phyloP scores from a whole-genome alignment of 768 basidiomycete species.

The Boletus sensibilis region DNA sequence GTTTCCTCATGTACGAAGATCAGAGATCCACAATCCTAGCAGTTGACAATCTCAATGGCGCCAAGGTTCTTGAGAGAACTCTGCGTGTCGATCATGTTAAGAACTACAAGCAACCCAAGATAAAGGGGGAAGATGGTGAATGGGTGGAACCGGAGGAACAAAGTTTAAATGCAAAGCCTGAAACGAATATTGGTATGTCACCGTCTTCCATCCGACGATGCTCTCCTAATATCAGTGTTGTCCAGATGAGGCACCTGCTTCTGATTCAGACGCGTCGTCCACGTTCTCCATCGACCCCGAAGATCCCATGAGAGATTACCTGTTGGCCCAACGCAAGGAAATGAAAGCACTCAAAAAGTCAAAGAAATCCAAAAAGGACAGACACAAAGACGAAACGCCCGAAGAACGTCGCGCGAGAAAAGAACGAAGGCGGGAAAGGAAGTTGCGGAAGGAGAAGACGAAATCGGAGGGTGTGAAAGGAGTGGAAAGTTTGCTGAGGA shows the following conservation, averaged over 20 bases:
- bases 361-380: constrained; percentile 56
- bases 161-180: constrained; percentile 83
- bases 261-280: constrained; percentile 66
- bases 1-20: constrained; percentile 98
- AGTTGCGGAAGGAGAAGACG: constrained; percentile 45
- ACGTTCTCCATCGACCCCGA: constrained; percentile 83
- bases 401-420: constrained; percentile 77
- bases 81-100: constrained; percentile 92
- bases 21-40: constrained; percentile 94
- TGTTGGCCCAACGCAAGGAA: constrained; percentile 73
- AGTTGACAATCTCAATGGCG: constrained; percentile 98
- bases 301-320: constrained; percentile 96
- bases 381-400: constrained; percentile 72
- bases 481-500: constrained; percentile 64
- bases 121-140: constrained; percentile 80
- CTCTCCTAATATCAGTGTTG: constrained; percentile 9
- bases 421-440: constrained; percentile 71
- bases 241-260: constrained; percentile 50
- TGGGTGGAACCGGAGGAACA: constrained; percentile 83
- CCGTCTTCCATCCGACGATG: neutral
- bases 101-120: constrained; percentile 85
- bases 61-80: constrained; percentile 79
- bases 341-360: constrained; percentile 66
- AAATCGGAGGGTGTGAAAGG: constrained; percentile 65
- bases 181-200: constrained; percentile 58